Conservation (phyloP, 108 stramenopile genomes). For the Craspedostauros australis region DNA sequence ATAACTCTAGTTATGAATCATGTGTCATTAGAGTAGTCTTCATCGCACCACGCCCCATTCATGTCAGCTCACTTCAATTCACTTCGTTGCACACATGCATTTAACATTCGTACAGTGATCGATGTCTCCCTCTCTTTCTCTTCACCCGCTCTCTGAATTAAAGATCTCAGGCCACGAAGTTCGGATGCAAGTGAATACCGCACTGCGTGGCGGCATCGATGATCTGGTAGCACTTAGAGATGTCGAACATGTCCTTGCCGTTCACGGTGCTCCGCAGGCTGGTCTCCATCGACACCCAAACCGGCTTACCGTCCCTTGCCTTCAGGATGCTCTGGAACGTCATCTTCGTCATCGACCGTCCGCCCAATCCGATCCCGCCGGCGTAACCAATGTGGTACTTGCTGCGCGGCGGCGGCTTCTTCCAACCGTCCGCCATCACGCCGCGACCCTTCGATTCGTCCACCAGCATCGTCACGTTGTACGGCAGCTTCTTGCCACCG, state of each 20-base stretch:
- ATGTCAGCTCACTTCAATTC: too few relatives aligned
- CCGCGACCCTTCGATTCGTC: slow-evolving; percentile 73
- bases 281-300: slow-evolving; percentile 86
- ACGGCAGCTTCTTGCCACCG: slow-evolving; percentile 12
- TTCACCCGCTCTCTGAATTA: too few relatives aligned
- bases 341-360: slow-evolving; percentile 32
- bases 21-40: too few relatives aligned
- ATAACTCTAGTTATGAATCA: too few relatives aligned
- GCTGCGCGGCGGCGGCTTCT: slow-evolving; percentile 38
- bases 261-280: slow-evolving; percentile 50
- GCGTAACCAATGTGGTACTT: slow-evolving; percentile 54
- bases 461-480: slow-evolving; percentile 56
- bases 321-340: slow-evolving; percentile 14
- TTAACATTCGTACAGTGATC: too few relatives aligned
- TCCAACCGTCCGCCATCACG: slow-evolving; percentile 13
- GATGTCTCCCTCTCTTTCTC: too few relatives aligned
- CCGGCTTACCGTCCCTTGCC: slow-evolving; percentile 5
- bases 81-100: too few relatives aligned
- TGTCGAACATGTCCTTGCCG: slow-evolving; percentile 61
- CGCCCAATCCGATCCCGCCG: slow-evolving; percentile 71
- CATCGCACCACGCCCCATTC: too few relatives aligned
- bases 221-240: slow-evolving; percentile 53
- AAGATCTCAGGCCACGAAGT: too few relatives aligned
- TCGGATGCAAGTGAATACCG: slow-evolving; percentile 40
- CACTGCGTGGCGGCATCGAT: slow-evolving; percentile 47